Percentiles rank a stretch among this genome's conserved stretches.
These are phyloP conservation scores for Leucoagaricus sp. DNA, from an alignment of 1,284 basidiomycete species.

Conservation along the genomic window DNA sequence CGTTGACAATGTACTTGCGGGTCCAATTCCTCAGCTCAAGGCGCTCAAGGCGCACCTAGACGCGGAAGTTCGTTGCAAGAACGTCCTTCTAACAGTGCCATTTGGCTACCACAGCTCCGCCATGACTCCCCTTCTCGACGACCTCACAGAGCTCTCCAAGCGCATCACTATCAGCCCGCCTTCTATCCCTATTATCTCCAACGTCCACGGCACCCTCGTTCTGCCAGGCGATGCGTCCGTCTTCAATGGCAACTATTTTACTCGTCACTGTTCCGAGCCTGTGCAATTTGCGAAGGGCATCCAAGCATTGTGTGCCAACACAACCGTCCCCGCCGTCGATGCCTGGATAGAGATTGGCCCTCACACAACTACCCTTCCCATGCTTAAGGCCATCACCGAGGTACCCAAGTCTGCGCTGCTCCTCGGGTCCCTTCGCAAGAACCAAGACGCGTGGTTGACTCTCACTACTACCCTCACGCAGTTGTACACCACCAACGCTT, in stretches of 20 bases:
- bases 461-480: conserved; percentile 46
- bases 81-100: conserved; percentile 48
- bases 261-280: conserved; percentile 56
- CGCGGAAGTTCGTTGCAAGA: conserved; percentile 23
- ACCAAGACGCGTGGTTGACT: conserved; percentile 43
- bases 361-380: conserved; percentile 54
- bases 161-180: conserved; percentile 44
- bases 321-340: conserved; percentile 30
- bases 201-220: conserved; percentile 54
- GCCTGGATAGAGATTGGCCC: conserved; percentile 70
- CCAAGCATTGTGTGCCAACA: conserved; percentile 33
- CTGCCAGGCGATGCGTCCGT: conserved; percentile 47
- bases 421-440: conserved; percentile 51
- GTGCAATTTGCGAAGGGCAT: conserved; percentile 58
- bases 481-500: conserved; percentile 44
- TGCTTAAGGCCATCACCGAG: conserved; percentile 43
- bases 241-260: conserved; percentile 34
- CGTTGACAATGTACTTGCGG: conserved; percentile 57
- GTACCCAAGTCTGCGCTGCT: conserved; percentile 26
- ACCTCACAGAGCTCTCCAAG: conserved; percentile 42
- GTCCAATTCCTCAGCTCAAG: conserved; percentile 43
- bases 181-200: conserved; percentile 58
- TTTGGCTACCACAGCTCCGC: conserved; percentile 66
- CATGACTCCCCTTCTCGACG: conserved; percentile 56
- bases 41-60: conserved; percentile 45